phyloP scores from a whole-genome alignment of 441 rosid species.

The Gossypium trilobum region DNA sequence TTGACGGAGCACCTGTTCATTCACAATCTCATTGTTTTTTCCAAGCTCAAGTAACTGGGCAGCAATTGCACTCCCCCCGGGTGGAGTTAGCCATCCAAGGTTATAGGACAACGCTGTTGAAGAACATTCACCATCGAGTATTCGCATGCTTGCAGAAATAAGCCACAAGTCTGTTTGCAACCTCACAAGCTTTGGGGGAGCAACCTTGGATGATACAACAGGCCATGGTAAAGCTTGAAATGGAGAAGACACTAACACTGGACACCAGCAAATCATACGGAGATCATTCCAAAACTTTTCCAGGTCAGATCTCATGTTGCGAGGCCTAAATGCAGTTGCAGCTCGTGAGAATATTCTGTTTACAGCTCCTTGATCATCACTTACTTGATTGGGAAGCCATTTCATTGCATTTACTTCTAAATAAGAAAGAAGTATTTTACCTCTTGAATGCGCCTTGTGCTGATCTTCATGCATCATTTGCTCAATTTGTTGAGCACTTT shows the following conservation, averaged over 20 bases:
- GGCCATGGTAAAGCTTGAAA: constrained; percentile 89
- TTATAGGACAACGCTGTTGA: constrained; percentile 83
- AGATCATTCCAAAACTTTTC: constrained; percentile 88
- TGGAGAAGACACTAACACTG: constrained; percentile 84
- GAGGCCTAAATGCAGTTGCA: constrained; percentile 81
- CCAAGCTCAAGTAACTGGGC: constrained; percentile 99
- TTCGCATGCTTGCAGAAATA: constrained; percentile 95
- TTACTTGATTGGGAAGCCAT: constrained; percentile 67
- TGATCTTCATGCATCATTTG: constrained; percentile 57
- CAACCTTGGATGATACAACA: constrained; percentile 67
- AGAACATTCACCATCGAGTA: constrained; percentile 91
- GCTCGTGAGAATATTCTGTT: constrained; percentile 76
- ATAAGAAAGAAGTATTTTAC: constrained; percentile 80
- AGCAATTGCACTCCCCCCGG: constrained; percentile 93
- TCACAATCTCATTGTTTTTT: constrained; percentile 77
- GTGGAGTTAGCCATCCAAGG: constrained; percentile 90
- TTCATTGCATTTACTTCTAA: constrained; percentile 86
- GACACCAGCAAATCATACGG: constrained; percentile 92
- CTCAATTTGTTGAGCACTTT: constrained; percentile 84
- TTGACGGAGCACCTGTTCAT: constrained; percentile 69
- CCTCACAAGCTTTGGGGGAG: constrained; percentile 96
- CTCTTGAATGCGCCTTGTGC: constrained; percentile 65
- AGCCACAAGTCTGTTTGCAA: constrained; percentile 80
- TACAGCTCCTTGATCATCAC: constrained; percentile 60
- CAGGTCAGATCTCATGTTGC: constrained; percentile 62